Conservation (phyloP, 1,284 basidiomycete species). For the Fomitopsis palustris region DNA sequence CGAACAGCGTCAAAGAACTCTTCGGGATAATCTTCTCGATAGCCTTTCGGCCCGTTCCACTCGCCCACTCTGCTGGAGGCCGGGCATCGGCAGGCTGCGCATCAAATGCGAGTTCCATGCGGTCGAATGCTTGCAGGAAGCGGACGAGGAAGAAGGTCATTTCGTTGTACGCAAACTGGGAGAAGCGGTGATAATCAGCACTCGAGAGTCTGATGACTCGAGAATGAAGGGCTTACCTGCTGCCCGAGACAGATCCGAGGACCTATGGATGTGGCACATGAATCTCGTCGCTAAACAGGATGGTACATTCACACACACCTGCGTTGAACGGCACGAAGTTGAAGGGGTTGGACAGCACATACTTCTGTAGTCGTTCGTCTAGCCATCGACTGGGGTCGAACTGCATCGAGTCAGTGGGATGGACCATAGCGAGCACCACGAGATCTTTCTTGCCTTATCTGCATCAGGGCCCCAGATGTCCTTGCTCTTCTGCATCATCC, state of each 20-base stretch:
- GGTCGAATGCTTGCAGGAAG: constrained; percentile 44
- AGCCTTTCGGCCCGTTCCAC: constrained; percentile 13
- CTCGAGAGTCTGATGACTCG: no score
- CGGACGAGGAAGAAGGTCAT: constrained; percentile 39
- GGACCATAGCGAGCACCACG: background rate
- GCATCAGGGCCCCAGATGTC: constrained; percentile 68
- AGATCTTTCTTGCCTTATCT: background rate
- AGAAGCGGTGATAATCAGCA: no score
- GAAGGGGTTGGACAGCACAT: constrained; percentile 49
- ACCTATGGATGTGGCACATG: constrained; percentile 29
- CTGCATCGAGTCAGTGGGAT: constrained; percentile 6
- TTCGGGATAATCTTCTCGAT: constrained; percentile 19
- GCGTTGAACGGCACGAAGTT: constrained; percentile 59
- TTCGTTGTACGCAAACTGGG: constrained; percentile 42
- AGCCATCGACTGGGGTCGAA: constrained; percentile 61
- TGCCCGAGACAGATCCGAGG: constrained; percentile 41
- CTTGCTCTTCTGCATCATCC: constrained; percentile 58
- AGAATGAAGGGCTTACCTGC: no score
- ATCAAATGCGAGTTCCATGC: constrained; percentile 35
- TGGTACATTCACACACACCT: constrained; percentile 20
- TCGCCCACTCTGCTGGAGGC: constrained; percentile 18
- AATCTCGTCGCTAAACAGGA: background rate
- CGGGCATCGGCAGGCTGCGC: constrained; percentile 17
- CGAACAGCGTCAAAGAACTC: constrained; percentile 22
- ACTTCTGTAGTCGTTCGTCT: constrained; percentile 45